A percentile compares a stretch with the other conserved stretches of the same genome.
Evolutionary conservation across 2,329 filamentous ascomycete genomes (phyloP).

Genomic region (Venturia pyrina): DNA sequence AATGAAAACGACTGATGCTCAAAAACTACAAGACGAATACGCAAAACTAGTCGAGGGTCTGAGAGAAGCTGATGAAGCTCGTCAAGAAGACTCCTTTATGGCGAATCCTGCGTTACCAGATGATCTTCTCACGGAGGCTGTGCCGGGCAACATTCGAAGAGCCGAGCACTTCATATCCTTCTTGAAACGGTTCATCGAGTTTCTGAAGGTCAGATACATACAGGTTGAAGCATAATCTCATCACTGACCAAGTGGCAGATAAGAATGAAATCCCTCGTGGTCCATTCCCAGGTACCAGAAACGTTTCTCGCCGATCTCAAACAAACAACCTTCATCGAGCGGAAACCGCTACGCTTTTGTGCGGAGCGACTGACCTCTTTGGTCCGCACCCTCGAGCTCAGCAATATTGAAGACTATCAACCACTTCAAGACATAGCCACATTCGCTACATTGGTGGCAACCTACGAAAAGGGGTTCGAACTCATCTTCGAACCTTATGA

Average conservation of each 20-base stretch:
- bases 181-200: conserved; percentile 93
- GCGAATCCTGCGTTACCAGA: conserved; percentile 88
- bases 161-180: conserved; percentile 96
- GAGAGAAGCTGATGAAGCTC: conserved; percentile 75
- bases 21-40: conserved; percentile 92
- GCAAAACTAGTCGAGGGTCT: conserved; percentile 89
- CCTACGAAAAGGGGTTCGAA: conserved; percentile 92
- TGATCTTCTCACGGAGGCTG: conserved; percentile 87
- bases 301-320: conserved; percentile 89
- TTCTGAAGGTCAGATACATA: conserved; percentile 54
- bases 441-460: conserved; percentile 90
- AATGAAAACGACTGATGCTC: conserved; percentile 91
- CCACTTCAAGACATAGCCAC: conserved; percentile 94
- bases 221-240: neutral
- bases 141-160: conserved; percentile 90
- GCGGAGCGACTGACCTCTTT: conserved; percentile 90
- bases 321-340: conserved; percentile 95
- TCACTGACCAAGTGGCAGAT: conserved; percentile 43
- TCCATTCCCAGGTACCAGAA: conserved; percentile 91
- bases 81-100: conserved; percentile 95
- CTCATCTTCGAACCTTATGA: conserved; percentile 97
- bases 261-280: conserved; percentile 94
- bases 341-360: conserved; percentile 89
- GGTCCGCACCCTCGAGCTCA: conserved; percentile 87
- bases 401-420: conserved; percentile 96